Evolutionary conservation across 2,329 filamentous ascomycete genomes (phyloP).

Genomic region (Orbilia brochopaga): DNA sequence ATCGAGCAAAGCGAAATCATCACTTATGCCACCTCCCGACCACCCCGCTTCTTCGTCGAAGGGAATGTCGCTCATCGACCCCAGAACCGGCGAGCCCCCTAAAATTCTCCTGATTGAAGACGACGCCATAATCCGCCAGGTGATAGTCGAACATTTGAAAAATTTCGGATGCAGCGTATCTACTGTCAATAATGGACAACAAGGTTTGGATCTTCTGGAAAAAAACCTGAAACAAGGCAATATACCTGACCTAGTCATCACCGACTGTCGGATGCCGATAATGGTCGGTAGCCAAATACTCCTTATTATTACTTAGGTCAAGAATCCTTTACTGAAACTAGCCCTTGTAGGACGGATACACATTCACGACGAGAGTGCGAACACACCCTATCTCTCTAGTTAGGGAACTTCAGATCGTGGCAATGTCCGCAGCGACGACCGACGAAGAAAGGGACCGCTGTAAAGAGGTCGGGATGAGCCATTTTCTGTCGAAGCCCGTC

Average conservation of each 20-base stretch:
- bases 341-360: slow-evolving; percentile 36
- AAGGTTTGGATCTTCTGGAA: slow-evolving; percentile 28
- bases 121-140: slow-evolving; percentile 28
- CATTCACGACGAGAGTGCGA: slow-evolving; percentile 30
- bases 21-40: slow-evolving; percentile 31
- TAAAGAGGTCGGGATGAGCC: slow-evolving; percentile 28
- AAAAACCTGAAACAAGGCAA: slow-evolving; percentile 9
- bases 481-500: slow-evolving; percentile 39
- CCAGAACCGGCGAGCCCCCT: slow-evolving; percentile 10
- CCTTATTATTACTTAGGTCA: not conserved
- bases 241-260: slow-evolving; percentile 39
- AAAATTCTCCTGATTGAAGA: slow-evolving; percentile 40
- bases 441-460: slow-evolving; percentile 39
- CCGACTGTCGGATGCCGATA: slow-evolving; percentile 44
- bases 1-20: not conserved
- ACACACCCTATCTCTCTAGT: slow-evolving; percentile 30
- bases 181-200: slow-evolving; percentile 30
- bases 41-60: slow-evolving; percentile 28
- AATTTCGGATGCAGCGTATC: slow-evolving; percentile 23
- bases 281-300: slow-evolving; percentile 21
- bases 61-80: slow-evolving; percentile 13
- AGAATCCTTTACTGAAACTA: too few relatives aligned
- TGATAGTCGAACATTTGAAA: slow-evolving; percentile 23
- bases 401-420: slow-evolving; percentile 24
- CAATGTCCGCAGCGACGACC: slow-evolving; percentile 44